Base-by-base conservation (phyloP, 164 flowering plant genomes). In the Kalanchoe fedtschenkoi region DNA sequence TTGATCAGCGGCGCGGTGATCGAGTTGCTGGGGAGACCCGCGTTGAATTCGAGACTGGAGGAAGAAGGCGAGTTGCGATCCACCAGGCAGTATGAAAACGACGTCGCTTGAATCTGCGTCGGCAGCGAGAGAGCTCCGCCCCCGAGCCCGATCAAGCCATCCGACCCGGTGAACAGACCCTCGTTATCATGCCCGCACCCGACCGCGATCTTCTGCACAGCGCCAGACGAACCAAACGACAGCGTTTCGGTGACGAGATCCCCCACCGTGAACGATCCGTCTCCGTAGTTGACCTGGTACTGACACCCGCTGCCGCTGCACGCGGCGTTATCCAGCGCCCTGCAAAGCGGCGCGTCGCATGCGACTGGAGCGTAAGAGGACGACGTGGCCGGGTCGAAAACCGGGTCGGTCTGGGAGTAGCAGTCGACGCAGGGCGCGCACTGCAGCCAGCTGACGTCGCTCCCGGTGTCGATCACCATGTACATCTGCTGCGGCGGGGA, bases 371-470 rank as follows among this genome's bases (percentile, higher is more conserved):
- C 4, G 69, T 62, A 78, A 0, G 81, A 30, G 14, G 80, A 67
- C 0, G 83, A 80, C 3, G 60, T 0, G 0, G 70, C 14, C 28
- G 86, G 86, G 62, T 74, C 55, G 68, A 66, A 82, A 0, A 82
- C 53, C 34, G 86, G 82, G 69, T 82, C 83, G 61, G 74, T 4
- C 63, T 82, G 83, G n/a, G 69, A 74, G 66, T 79, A 82, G 57
- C 86, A 82, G 15, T 76, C 77, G 4, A 65, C 1, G 73, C 95
- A 89, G 47, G 97, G 97, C 60, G 97, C 97, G 71, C 97, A 89
- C 34, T 89, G 95, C 63, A 87, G 66, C 97, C 97, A 89, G 32
- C 88, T 85, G 60, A 89, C 75, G 78, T 82, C 95, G 77, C 95
- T 89, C 55, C 95, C 97, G 46, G 97, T 87, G 69, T 89, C 97